Percentiles rank a stretch among this genome's conserved stretches.
These are phyloP conservation scores for Cryptosporidium parvum DNA, from an alignment of 169 alveolate species.

Conservation along the genomic window DNA sequence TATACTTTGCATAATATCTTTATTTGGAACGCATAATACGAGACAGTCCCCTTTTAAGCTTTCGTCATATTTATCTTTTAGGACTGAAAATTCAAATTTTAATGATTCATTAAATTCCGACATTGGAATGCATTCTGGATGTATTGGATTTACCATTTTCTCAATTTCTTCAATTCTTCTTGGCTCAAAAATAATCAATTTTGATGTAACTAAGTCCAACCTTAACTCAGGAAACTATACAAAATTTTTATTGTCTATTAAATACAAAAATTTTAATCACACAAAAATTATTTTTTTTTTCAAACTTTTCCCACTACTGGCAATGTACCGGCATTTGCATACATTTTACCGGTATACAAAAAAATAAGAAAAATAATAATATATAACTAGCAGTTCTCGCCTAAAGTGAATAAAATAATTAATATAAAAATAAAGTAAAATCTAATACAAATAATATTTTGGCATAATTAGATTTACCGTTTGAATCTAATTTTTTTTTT, in stretches of 20 bases:
- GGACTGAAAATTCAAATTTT: conserved; percentile 30
- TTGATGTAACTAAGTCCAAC: no score
- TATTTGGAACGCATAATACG: conserved; percentile 13
- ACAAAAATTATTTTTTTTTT: conserved; percentile 3
- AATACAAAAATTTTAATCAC: background rate
- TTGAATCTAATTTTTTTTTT: background rate
- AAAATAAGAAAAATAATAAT: background rate
- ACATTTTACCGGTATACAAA: conserved; percentile 20
- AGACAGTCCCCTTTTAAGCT: conserved; percentile 33
- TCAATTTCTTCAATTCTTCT: background rate
- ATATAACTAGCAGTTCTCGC: background rate
- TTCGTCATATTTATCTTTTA: background rate
- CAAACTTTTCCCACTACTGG: background rate
- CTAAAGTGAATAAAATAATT: background rate
- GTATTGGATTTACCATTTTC: conserved; percentile 68
- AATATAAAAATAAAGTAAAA: background rate
- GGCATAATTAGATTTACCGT: background rate
- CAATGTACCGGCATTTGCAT: conserved; percentile 25
- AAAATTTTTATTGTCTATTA: no score
- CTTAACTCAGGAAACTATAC: no score
- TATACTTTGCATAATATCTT: background rate
- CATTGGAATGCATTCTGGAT: conserved; percentile 61
- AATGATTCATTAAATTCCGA: conserved; percentile 35
- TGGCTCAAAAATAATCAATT: background rate
- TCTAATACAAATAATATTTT: background rate